Conservation (phyloP, 495 filamentous ascomycete species). For the Elasticomyces elasticus region DNA sequence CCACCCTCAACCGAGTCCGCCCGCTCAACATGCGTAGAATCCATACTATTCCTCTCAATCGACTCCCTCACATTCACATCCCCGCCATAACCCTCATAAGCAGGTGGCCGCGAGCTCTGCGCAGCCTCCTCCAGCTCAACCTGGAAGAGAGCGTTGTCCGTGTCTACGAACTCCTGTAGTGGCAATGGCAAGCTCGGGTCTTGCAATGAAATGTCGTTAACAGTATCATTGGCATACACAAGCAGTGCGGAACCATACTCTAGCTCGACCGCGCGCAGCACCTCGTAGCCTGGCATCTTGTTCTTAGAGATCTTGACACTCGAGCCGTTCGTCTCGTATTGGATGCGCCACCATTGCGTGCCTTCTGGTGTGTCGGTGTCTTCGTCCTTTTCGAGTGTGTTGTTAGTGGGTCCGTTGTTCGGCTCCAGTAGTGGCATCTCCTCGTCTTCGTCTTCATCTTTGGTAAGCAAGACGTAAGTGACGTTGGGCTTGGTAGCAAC, state of each 20-base stretch:
- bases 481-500: constrained; percentile 19
- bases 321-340: constrained; percentile 5
- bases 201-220: constrained; percentile 1
- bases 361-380: constrained; percentile 12
- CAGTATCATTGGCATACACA: constrained; percentile 19
- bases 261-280: constrained; percentile 21
- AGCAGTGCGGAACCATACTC: constrained; percentile 15
- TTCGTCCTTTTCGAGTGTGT: not conserved
- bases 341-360: constrained; percentile 21
- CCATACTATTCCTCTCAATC: constrained; percentile 4
- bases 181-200: constrained; percentile 4
- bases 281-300: constrained; percentile 15
- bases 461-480: constrained; percentile 20
- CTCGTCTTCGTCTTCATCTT: constrained; percentile 3
- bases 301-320: constrained; percentile 1
- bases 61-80: constrained; percentile 1
- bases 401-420: not conserved
- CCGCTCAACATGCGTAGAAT: constrained; percentile 1
- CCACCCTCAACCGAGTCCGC: not conserved
- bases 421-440: not conserved
- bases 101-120: not conserved
- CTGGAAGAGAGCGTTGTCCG: constrained; percentile 12
- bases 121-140: constrained; percentile 1
- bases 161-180: constrained; percentile 11
- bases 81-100: not conserved